Evolutionary conservation across 2,329 filamentous ascomycete species (phyloP).

Genomic region (Paraphaeosphaeria minitans): DNA sequence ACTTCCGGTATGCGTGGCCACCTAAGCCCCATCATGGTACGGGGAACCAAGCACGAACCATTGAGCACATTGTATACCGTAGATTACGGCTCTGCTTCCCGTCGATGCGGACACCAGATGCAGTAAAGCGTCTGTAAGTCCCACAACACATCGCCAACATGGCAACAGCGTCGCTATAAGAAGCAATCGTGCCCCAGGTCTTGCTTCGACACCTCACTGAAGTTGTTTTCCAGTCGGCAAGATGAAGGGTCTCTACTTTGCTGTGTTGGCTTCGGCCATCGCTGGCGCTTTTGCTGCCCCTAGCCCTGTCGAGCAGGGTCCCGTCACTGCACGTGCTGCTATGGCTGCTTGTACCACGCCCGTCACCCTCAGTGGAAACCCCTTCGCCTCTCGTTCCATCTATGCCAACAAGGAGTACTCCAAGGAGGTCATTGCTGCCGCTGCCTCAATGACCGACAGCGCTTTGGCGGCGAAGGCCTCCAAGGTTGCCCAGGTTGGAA

Average conservation of each 20-base stretch:
- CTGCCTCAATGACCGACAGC: conserved; percentile 61
- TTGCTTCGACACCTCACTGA: conserved; percentile 26
- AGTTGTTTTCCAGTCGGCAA: conserved; percentile 28
- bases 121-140: conserved; percentile 13
- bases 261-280: conserved; percentile 42
- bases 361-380: conserved; percentile 56
- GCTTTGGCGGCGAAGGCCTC: conserved; percentile 58
- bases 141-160: conserved; percentile 8
- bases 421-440: conserved; percentile 59
- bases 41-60: conserved; percentile 35
- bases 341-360: conserved; percentile 40
- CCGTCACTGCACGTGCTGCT: conserved; percentile 39
- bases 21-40: conserved; percentile 39
- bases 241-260: conserved; percentile 45
- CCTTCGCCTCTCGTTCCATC: conserved; percentile 55
- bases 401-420: conserved; percentile 61
- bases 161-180: conserved; percentile 34
- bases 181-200: conserved; percentile 21
- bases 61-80: conserved; percentile 32
- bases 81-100: conserved; percentile 46
- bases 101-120: conserved; percentile 25
- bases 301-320: conserved; percentile 38
- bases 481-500: conserved; percentile 56
- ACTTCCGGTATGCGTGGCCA: conserved; percentile 30
- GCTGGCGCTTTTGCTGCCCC: conserved; percentile 42